These are phyloP conservation scores for Carnegiea gigantea DNA, from an alignment of 179 eudicot species.

Conservation along the genomic window DNA sequence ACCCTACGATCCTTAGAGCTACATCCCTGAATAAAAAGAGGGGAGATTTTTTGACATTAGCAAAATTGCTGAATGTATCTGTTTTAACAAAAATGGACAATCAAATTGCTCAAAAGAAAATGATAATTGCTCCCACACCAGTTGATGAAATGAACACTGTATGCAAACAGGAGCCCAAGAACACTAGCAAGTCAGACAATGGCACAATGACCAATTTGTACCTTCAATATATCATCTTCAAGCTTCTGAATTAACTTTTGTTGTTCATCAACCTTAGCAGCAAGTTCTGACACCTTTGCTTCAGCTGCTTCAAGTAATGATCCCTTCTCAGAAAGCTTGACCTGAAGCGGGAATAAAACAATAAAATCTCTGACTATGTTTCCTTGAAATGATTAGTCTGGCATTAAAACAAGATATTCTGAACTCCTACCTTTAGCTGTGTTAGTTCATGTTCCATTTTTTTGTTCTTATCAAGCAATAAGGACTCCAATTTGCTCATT, in stretches of 20 bases:
- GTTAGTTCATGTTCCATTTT: conserved; percentile 99
- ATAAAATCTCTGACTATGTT: conserved; percentile 2
- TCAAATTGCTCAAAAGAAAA: not conserved
- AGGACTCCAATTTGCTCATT: conserved; percentile 96
- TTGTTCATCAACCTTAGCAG: conserved; percentile 71
- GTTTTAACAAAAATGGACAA: not conserved
- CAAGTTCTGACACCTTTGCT: conserved; percentile 64
- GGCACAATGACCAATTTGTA: conserved; percentile 18
- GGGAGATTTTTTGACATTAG: not conserved
- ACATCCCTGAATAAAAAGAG: conserved; percentile 63
- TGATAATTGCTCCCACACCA: not conserved
- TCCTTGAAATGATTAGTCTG: conserved; percentile 9
- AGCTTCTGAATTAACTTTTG: conserved; percentile 88
- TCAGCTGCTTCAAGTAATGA: conserved; percentile 84
- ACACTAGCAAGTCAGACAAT: conserved; percentile 4
- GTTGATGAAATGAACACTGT: not conserved
- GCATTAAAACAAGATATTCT: not conserved
- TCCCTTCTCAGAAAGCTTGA: conserved; percentile 80
- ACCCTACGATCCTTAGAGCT: conserved; percentile 79
- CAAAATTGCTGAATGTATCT: not conserved
- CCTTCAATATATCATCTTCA: conserved; percentile 98
- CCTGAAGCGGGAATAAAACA: conserved; percentile 38
- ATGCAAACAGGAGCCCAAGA: not conserved
- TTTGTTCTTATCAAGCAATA: conserved; percentile 94
- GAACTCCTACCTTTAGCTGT: conserved; percentile 70